These are phyloP conservation scores for Tuctoria greenei DNA, from an alignment of 176 grass and related monocot genomes.

Conservation along the genomic window DNA sequence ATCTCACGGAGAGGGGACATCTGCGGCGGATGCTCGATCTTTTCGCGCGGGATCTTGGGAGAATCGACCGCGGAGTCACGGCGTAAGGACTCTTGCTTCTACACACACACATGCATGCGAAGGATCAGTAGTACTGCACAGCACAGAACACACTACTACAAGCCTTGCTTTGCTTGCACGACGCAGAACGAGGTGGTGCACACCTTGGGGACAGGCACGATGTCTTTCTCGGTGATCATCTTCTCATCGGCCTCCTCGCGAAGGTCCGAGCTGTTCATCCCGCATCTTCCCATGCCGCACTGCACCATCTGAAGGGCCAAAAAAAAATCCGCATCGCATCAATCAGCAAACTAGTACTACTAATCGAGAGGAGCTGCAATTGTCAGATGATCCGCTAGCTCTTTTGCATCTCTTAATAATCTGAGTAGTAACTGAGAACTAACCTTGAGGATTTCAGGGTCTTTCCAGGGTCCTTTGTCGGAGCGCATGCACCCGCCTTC, in stretches of 20 bases:
- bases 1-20: conserved; percentile 83
- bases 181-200: not conserved
- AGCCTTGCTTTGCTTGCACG: too few relatives aligned
- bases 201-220: conserved; percentile 54
- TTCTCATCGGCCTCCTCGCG: conserved; percentile 66
- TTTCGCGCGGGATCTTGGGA: conserved; percentile 44
- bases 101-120: not conserved
- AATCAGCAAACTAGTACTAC: not conserved
- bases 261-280: conserved; percentile 44
- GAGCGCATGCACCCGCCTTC: conserved; percentile 91
- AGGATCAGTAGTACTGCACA: not conserved
- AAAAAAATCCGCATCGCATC: not conserved
- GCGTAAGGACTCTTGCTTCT: conserved; percentile 63
- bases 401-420: not conserved
- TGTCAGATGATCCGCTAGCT: not conserved
- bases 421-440: conserved; percentile 9
- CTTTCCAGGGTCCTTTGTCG: conserved; percentile 98
- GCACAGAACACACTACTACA: not conserved
- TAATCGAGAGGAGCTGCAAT: not conserved
- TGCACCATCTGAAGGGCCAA: conserved; percentile 78
- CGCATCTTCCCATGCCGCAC: conserved; percentile 67
- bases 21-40: conserved; percentile 65
- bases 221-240: conserved; percentile 72
- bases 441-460: conserved; percentile 89
- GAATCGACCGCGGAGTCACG: conserved; percentile 30